Evolutionary conservation across 2,329 filamentous ascomycete genomes (phyloP).

Genomic region (Fusarium sp.): DNA sequence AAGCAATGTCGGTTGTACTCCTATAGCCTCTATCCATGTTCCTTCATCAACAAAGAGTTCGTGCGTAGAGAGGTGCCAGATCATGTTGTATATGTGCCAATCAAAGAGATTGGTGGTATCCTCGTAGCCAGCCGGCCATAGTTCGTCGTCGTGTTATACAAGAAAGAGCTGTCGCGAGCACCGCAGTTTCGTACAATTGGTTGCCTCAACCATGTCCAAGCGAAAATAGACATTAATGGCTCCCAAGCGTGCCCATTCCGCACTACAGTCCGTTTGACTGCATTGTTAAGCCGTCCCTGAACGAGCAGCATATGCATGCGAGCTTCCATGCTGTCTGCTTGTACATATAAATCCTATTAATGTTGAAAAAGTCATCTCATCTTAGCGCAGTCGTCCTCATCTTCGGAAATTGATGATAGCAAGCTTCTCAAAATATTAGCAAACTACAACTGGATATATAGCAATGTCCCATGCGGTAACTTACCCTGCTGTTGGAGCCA

Average conservation of each 20-base stretch:
- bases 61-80: constrained; percentile 38
- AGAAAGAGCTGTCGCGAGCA: constrained; percentile 32
- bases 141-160: constrained; percentile 46
- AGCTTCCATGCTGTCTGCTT: constrained; percentile 1
- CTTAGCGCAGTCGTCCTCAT: constrained; percentile 33
- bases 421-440: constrained; percentile 52
- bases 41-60: constrained; percentile 43
- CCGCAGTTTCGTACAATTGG: constrained; percentile 8
- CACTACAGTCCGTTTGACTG: constrained; percentile 10
- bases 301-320: constrained; percentile 3
- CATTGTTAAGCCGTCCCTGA: constrained; percentile 7
- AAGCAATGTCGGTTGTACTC: constrained; percentile 42
- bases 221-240: constrained; percentile 38
- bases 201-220: constrained; percentile 18
- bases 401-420: constrained; percentile 65
- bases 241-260: constrained; percentile 12
- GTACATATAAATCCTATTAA: not conserved
- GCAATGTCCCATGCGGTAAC: constrained; percentile 47
- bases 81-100: constrained; percentile 38
- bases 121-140: constrained; percentile 39
- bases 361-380: not conserved
- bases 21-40: constrained; percentile 46
- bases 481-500: constrained; percentile 71
- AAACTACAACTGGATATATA: not conserved
- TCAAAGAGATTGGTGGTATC: constrained; percentile 29